Conservation (phyloP, 164 flowering plant genomes). For the Liriodendron chinense region DNA sequence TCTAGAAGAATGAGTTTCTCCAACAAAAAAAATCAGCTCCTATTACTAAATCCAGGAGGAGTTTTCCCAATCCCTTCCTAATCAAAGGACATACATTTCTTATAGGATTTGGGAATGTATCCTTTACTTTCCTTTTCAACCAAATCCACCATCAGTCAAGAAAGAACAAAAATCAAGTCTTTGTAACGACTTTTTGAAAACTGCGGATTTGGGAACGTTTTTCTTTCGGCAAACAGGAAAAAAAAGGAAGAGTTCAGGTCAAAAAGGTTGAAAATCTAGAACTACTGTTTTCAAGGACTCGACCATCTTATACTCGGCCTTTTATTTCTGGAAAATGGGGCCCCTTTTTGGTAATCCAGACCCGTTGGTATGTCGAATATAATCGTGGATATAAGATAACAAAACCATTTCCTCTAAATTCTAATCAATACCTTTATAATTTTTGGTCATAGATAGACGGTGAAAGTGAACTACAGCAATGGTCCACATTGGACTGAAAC, state of each 20-base stretch:
- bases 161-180: not conserved
- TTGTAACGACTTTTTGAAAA: not conserved
- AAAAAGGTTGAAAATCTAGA: not conserved
- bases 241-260: not conserved
- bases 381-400: not conserved
- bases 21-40: not conserved
- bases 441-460: not conserved
- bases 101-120: not conserved
- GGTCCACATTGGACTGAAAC: not conserved
- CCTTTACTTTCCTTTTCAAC: not conserved
- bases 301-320: not conserved
- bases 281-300: not conserved
- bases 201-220: not conserved
- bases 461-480: not conserved
- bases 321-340: not conserved
- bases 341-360: not conserved
- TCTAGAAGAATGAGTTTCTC: not conserved
- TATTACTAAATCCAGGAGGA: not conserved
- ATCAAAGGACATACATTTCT: too few species aligned
- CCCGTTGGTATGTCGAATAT: not conserved
- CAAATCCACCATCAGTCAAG: slow-evolving; percentile 5
- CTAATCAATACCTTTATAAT: too few species aligned
- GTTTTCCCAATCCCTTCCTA: not conserved
- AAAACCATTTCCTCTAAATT: too few species aligned
- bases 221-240: not conserved